These are phyloP conservation scores for Pisolithus sp. DNA, from an alignment of 768 basidiomycete genomes.

Conservation along the genomic window DNA sequence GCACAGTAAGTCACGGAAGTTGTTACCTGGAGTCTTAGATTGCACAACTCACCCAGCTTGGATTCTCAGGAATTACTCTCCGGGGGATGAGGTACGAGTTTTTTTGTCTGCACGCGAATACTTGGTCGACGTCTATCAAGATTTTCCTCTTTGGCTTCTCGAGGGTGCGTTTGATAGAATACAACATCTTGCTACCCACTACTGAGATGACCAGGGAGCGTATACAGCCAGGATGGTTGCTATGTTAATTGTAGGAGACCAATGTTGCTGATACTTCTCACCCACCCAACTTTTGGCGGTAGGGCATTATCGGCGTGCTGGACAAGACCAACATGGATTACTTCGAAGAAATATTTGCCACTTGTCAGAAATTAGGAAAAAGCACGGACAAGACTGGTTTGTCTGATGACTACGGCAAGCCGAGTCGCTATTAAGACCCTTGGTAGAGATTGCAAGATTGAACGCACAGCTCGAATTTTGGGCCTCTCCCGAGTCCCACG, in stretches of 20 bases:
- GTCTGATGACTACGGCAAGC: neutral
- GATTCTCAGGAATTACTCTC: slow-evolving; percentile 51
- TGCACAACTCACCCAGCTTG: neutral
- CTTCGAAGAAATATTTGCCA: slow-evolving; percentile 57
- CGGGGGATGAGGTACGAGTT: slow-evolving; percentile 58
- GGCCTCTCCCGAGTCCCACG: slow-evolving; percentile 45
- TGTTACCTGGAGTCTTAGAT: neutral
- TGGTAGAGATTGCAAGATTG: slow-evolving; percentile 32
- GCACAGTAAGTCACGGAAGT: slow-evolving; percentile 49
- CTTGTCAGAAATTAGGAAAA: slow-evolving; percentile 58
- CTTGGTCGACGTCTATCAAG: slow-evolving; percentile 29
- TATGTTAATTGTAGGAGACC: slow-evolving; percentile 51
- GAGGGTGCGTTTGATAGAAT: slow-evolving; percentile 35
- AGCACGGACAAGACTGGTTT: slow-evolving; percentile 40
- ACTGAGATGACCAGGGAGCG: slow-evolving; percentile 46
- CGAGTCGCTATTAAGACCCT: neutral
- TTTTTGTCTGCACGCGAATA: neutral
- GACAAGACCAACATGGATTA: slow-evolving; percentile 67
- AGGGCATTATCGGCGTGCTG: slow-evolving; percentile 70
- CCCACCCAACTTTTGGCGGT: neutral
- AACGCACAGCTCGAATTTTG: slow-evolving; percentile 46
- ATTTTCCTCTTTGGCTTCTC: slow-evolving; percentile 78
- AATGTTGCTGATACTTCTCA: slow-evolving; percentile 1
- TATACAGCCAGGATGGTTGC: slow-evolving; percentile 74
- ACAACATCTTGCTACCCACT: neutral